These are phyloP conservation scores for Plasmopara viticola DNA, from an alignment of 352 stramenopile genomes.

Conservation along the genomic window DNA sequence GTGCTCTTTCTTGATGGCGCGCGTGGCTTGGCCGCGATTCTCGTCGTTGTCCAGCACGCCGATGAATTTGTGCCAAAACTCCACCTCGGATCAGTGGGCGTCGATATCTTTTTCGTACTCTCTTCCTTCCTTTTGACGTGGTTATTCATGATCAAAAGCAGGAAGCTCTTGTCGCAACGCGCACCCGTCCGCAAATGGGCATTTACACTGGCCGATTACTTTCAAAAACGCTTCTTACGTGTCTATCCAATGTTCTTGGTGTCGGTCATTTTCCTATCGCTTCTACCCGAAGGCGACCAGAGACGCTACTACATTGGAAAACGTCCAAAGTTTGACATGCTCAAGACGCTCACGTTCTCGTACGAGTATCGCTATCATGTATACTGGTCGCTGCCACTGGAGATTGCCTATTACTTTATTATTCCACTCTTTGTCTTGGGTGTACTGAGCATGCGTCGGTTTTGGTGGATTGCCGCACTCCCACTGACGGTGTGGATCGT, in stretches of 20 bases:
- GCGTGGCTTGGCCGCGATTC: constrained; percentile 17
- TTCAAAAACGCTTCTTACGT: constrained; percentile 41
- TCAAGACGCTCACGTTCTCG: constrained; percentile 35
- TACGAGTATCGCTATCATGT: constrained; percentile 32
- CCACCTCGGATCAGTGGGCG: constrained; percentile 13
- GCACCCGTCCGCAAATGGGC: constrained; percentile 7
- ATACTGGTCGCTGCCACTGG: constrained; percentile 17
- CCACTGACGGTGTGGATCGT: constrained; percentile 21
- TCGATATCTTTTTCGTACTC: constrained; percentile 21
- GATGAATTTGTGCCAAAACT: constrained; percentile 12
- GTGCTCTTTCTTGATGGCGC: constrained; percentile 16
- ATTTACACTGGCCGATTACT: constrained; percentile 32
- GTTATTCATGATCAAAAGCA: constrained; percentile 20
- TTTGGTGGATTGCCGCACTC: constrained; percentile 19
- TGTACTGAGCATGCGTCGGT: constrained; percentile 11
- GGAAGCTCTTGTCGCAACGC: constrained; percentile 10
- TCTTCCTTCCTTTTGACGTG: constrained; percentile 19
- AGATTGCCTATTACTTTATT: constrained; percentile 30
- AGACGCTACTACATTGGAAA: constrained; percentile 22
- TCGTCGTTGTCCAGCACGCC: constrained; percentile 18
- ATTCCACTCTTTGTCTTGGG: constrained; percentile 29
- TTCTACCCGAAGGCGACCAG: constrained; percentile 22
- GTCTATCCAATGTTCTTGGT: constrained; percentile 52
- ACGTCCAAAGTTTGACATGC: constrained; percentile 19
- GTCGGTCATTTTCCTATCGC: constrained; percentile 23